Conservation (phyloP, 2,329 filamentous ascomycete species). For the Elsinoe necatrix region DNA sequence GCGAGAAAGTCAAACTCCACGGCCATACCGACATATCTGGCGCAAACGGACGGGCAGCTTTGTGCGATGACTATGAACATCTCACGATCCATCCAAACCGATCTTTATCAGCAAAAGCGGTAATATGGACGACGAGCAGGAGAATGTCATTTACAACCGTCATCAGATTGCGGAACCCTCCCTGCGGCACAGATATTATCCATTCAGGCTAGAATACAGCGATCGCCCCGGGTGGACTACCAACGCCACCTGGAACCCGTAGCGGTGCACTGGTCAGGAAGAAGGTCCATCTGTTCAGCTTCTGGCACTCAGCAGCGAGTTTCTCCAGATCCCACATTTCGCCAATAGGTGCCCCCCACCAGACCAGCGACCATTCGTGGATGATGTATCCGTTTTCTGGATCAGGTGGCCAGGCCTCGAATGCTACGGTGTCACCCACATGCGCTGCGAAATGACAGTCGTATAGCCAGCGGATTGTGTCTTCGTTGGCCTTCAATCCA, state of each 20-base stretch:
- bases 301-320: slow-evolving; percentile 32
- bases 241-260: slow-evolving; percentile 34
- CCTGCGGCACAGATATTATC: neutral
- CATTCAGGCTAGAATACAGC: slow-evolving; percentile 25
- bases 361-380: slow-evolving; percentile 35
- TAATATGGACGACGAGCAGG: neutral
- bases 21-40: too few species aligned
- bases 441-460: slow-evolving; percentile 49
- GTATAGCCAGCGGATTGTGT: slow-evolving; percentile 50
- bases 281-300: slow-evolving; percentile 35
- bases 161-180: neutral
- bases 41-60: too few species aligned
- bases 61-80: neutral
- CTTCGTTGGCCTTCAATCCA: slow-evolving; percentile 41
- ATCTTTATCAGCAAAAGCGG: neutral
- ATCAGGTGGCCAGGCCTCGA: slow-evolving; percentile 37
- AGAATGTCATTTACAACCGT: too few species aligned
- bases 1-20: too few species aligned
- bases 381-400: slow-evolving; percentile 22
- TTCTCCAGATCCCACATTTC: slow-evolving; percentile 40
- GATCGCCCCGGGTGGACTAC: slow-evolving; percentile 28
- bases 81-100: neutral
- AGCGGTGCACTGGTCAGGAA: slow-evolving; percentile 38
- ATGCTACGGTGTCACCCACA: slow-evolving; percentile 47
- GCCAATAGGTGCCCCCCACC: slow-evolving; percentile 39